A percentile compares a stretch with the other conserved stretches of the same genome.
These are phyloP conservation scores for Cymbidium sinense DNA, from an alignment of 106 monocot genomes.

Conservation along the genomic window DNA sequence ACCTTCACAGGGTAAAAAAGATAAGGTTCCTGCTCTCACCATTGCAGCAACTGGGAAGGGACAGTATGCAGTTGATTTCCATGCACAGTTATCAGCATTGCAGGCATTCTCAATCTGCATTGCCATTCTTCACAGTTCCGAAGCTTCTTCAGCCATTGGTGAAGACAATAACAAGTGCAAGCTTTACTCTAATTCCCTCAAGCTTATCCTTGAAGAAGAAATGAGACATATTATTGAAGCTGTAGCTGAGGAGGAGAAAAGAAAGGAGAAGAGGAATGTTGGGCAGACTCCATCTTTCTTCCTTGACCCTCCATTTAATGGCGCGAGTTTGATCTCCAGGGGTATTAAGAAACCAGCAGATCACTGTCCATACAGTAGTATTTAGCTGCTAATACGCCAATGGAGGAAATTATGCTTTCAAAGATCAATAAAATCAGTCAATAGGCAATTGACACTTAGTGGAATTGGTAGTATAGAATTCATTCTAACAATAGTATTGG, in stretches of 20 bases:
- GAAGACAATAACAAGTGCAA: conserved; percentile 25
- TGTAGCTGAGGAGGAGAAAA: conserved; percentile 33
- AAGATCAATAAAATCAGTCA: no score
- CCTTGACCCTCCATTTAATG: conserved; percentile 52
- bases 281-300: conserved; percentile 34
- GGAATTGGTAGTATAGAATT: background rate
- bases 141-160: conserved; percentile 30
- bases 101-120: conserved; percentile 75
- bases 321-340: conserved; percentile 27
- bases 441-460: background rate
- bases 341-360: no score
- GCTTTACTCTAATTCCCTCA: conserved; percentile 46
- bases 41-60: conserved; percentile 43
- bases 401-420: no score
- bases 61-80: conserved; percentile 61
- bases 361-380: no score
- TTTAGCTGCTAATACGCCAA: no score
- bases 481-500: background rate
- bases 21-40: conserved; percentile 46
- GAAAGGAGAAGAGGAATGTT: conserved; percentile 27
- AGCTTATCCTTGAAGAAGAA: conserved; percentile 56
- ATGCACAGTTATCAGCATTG: conserved; percentile 52
- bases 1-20: conserved; percentile 49
- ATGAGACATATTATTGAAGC: conserved; percentile 48
- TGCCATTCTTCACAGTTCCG: conserved; percentile 47